Base-by-base conservation (phyloP, 768 basidiomycete genomes). In the Phlebiopsis flavidoalba region DNA sequence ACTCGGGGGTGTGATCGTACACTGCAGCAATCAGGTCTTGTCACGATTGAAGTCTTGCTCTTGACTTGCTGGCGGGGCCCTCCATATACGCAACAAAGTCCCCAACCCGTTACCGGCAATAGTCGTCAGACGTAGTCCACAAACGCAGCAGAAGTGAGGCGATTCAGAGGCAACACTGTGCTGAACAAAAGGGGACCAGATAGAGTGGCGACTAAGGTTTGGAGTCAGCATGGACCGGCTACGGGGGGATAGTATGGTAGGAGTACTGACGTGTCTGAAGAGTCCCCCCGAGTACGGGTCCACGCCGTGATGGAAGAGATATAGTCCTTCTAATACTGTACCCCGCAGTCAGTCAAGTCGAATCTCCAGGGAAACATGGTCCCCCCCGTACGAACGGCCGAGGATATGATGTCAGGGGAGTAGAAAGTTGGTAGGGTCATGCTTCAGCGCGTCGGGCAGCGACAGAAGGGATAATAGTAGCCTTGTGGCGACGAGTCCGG, bases 301-400 rank as follows among this genome's bases (percentile, higher is more conserved):
- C 22, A 92, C 76, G n/a, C 84, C 86, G 74, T 89, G 77, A 46
- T 80, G 76, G 63, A 87, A 87, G 15, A 98, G 81, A 74, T 87
- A 93, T 5, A 96, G 80, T 17, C 95, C 95, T 74, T 98, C 96
- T 69, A 86, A 85, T 60, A 98, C 96, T 98, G 63, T 47, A 53
- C 55, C 19, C 4, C 8, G 8, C 7, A n/a, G 31, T 49, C 48
- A 53, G 35, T 14, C 49, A 17, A 24, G 17, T 15, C 36, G 3
- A 8, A 60, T 35, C 31, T 0, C 4, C 21, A n/a, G 21, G 36
- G 14, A 26, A 26, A 31, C 26, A 31, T 6, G 14, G 50, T 19
- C n/a, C n/a, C n/a, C n/a, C n/a, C n/a, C 14, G 8, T 59, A 76
- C 89, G 72, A 66, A 95, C 94, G 77, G 65, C n/a, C 90, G 84